phyloP scores from a whole-genome alignment of 1,284 basidiomycete species.

The Takashimella tepidaria region DNA sequence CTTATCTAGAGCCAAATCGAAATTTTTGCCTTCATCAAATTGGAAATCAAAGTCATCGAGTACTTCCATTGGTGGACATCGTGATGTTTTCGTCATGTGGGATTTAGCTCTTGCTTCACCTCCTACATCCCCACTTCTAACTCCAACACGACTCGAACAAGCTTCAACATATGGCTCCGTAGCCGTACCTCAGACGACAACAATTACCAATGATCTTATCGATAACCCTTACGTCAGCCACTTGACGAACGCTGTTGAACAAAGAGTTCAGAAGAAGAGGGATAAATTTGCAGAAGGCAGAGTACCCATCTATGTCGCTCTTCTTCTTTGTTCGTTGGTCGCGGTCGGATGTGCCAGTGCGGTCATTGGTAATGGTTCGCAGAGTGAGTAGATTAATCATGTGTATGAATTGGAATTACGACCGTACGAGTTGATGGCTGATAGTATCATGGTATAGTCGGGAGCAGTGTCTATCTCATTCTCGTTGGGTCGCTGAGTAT shows the following conservation, averaged over 20 bases:
- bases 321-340: conserved; percentile 22
- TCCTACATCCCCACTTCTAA: background rate
- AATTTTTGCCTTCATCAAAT: background rate
- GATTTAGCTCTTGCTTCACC: conserved; percentile 30
- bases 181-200: background rate
- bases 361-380: conserved; percentile 14
- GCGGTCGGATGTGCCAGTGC: conserved; percentile 13
- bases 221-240: background rate
- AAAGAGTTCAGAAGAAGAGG: background rate
- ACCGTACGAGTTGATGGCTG: no score
- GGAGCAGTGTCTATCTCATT: conserved; percentile 16
- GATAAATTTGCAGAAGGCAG: conserved; percentile 33
- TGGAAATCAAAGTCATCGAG: background rate
- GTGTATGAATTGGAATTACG: no score
- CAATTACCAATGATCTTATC: background rate
- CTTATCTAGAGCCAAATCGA: background rate
- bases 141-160: background rate
- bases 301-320: conserved; percentile 21
- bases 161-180: background rate
- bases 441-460: conserved; percentile 1
- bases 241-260: background rate
- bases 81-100: conserved; percentile 36
- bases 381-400: conserved; percentile 30
- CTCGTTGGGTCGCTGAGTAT: conserved; percentile 12
- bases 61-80: background rate